Conservation (phyloP, 352 stramenopile genomes). For the Phytophthora rubi region DNA sequence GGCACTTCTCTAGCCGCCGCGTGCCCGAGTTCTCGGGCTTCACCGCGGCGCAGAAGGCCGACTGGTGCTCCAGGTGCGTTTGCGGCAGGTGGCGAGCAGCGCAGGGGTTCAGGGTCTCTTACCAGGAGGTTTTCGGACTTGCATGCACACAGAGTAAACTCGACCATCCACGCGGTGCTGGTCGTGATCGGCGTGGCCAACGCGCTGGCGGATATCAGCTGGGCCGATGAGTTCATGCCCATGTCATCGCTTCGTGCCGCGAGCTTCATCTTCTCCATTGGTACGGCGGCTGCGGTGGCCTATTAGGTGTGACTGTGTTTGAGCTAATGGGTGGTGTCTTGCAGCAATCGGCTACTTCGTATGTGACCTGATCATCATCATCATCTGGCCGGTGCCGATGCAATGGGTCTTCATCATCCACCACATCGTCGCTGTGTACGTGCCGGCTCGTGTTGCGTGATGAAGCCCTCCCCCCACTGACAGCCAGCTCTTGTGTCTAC, state of each 20-base stretch:
- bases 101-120: neutral
- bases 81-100: neutral
- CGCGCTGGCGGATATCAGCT: slow-evolving; percentile 71
- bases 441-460: slow-evolving; percentile 12
- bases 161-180: slow-evolving; percentile 72
- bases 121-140: neutral
- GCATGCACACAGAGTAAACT: slow-evolving; percentile 65
- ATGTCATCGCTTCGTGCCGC: slow-evolving; percentile 75
- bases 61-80: slow-evolving; percentile 82
- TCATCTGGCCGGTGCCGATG: slow-evolving; percentile 79
- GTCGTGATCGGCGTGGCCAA: slow-evolving; percentile 71
- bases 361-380: slow-evolving; percentile 83
- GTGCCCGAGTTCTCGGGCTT: slow-evolving; percentile 72
- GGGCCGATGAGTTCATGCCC: slow-evolving; percentile 68
- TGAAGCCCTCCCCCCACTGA: neutral
- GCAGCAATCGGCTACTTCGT: slow-evolving; percentile 83
- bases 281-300: slow-evolving; percentile 29
- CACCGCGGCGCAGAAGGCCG: slow-evolving; percentile 69
- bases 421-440: slow-evolving; percentile 84
- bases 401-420: slow-evolving; percentile 82
- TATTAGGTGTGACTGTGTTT: neutral
- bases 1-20: slow-evolving; percentile 58
- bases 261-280: slow-evolving; percentile 87
- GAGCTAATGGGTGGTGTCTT: slow-evolving; percentile 13
- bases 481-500: neutral